Evolutionary conservation across 345 rosid species (phyloP), one percentile per base, ranked within the genome.

Genomic region (Jatropha curcas): DNA sequence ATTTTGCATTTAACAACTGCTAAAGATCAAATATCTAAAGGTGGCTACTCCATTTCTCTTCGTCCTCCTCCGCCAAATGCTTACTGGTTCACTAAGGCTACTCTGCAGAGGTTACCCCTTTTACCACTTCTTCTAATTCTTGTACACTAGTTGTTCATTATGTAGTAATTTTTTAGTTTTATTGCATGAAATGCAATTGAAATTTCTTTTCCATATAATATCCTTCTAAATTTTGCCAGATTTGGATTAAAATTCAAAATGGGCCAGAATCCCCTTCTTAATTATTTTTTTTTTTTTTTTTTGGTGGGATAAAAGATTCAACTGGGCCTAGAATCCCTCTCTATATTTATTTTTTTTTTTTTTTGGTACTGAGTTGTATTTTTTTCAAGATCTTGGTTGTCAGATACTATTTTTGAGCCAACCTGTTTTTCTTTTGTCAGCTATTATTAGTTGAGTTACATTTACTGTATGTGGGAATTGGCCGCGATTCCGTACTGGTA

Each of bases 71-170:
- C 80, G 37, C 69, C 86, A 60, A 75, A 75, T 73, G 80, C 84
- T 60, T 71, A 84, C 74, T 95, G 97, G 99, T 95, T 92, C 87
- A 92, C 96, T 2, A 95, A 92, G 87, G 82, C 92, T 72, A 92
- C 97, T 60, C 84, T 95, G 30, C 96, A 86, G 72, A 89, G 98
- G 98, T 92, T 77, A 75, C 39, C 12, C 4, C 24, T 50, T 51
- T 31, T 37, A 10, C 28, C 1, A 19, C 14, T 25, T 46, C 31
- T 8, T 46, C 25, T 51, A n/a, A n/a, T 30, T 19, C 9, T 2
- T 17, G 5, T 14, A 2, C 5, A 2, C 22, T 6, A 11, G 34
- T 67, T 43, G 45, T 50, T 67, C 28, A 5, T 67, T 31, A 0
- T 51, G 20, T 27, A 16, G 4, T 25, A 16, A 19, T 27, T 28